Evolutionary conservation across 2,329 filamentous ascomycete genomes (phyloP).

Genomic region (Penicillium crustosum): DNA sequence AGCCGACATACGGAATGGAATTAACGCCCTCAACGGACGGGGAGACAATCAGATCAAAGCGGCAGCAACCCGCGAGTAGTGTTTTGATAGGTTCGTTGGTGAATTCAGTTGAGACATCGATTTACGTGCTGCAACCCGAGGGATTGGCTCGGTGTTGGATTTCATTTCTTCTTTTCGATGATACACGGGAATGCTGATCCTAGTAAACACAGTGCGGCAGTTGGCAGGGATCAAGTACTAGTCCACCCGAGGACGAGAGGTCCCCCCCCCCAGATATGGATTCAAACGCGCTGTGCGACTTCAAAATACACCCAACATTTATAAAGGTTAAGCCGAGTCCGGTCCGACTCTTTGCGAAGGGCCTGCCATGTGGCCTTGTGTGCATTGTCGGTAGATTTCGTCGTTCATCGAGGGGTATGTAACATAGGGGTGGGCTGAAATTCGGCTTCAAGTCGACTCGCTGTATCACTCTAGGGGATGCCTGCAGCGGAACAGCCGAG

Average conservation of each 20-base stretch:
- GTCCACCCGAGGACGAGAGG: background rate
- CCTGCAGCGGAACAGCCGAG: background rate
- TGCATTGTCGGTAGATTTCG: background rate
- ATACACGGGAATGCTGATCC: too few species aligned
- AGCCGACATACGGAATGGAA: background rate
- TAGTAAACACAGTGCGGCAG: background rate
- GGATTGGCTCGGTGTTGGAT: background rate
- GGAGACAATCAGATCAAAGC: background rate
- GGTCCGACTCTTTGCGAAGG: background rate
- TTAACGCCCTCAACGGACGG: too few species aligned
- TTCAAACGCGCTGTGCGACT: background rate
- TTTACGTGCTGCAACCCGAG: background rate
- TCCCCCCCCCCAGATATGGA: background rate
- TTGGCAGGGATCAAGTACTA: background rate
- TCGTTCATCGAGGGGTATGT: background rate
- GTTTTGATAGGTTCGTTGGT: background rate
- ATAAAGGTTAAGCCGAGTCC: background rate
- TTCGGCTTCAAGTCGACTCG: background rate
- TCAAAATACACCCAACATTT: background rate
- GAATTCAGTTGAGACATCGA: background rate
- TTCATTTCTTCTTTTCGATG: background rate
- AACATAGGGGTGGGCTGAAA: background rate
- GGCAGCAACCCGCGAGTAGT: background rate
- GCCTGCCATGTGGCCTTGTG: background rate
- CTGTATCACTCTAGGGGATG: background rate